Conservation (phyloP, 2,329 filamentous ascomycete genomes). For the Apiospora aurea region DNA sequence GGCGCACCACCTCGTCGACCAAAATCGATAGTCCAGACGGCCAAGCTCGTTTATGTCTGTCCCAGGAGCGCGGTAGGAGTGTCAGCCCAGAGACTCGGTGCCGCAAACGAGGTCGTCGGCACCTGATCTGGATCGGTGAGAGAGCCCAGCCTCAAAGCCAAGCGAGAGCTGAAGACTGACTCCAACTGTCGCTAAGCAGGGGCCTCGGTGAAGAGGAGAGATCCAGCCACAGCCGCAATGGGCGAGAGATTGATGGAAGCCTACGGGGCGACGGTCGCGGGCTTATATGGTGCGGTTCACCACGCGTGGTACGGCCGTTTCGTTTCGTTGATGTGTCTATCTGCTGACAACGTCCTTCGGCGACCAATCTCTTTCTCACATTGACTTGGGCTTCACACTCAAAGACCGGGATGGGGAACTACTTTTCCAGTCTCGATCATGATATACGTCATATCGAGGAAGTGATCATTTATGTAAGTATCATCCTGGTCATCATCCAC, state of each 20-base stretch:
- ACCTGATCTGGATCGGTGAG: not conserved
- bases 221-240: not conserved
- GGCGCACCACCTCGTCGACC: not conserved
- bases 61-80: not conserved
- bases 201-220: not conserved
- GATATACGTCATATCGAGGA: slow-evolving; percentile 30
- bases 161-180: not conserved
- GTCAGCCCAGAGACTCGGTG: not conserved
- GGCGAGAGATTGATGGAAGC: not conserved
- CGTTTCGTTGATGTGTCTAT: not conserved
- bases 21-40: not conserved
- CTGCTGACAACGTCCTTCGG: not conserved
- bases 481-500: not conserved
- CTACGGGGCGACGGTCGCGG: not conserved
- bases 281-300: slow-evolving; percentile 3
- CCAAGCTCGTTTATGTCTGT: not conserved
- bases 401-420: slow-evolving; percentile 30
- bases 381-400: not conserved
- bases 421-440: slow-evolving; percentile 32
- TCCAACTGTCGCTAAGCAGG: not conserved
- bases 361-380: not conserved
- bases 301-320: not conserved
- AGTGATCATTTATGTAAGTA: slow-evolving; percentile 35
- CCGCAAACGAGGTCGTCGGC: not conserved
- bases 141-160: not conserved